Percentiles rank a stretch among this genome's conserved stretches.
phyloP scores from a whole-genome alignment of 2,329 filamentous ascomycete species.

The Pseudogymnoascus sp. region DNA sequence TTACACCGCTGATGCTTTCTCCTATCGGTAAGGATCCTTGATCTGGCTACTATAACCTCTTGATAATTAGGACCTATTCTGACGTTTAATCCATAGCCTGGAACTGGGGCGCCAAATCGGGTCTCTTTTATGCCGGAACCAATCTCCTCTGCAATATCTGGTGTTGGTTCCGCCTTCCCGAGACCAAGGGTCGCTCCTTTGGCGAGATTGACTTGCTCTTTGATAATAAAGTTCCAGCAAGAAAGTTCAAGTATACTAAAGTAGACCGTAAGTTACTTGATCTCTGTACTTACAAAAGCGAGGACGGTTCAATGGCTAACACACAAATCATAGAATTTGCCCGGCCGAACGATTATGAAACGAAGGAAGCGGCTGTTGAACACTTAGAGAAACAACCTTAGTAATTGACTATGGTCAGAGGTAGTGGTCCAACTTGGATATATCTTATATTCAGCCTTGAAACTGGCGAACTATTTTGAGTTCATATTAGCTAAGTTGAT shows the following conservation, averaged over 20 bases:
- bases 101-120: conserved; percentile 27
- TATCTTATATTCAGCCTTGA: neutral
- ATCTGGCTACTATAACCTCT: conserved; percentile 8
- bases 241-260: conserved; percentile 20
- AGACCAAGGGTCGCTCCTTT: conserved; percentile 70
- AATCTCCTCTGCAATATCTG: conserved; percentile 25
- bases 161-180: conserved; percentile 51
- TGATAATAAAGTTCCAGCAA: conserved; percentile 49
- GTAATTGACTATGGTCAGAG: neutral
- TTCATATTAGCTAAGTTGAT: neutral
- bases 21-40: conserved; percentile 17
- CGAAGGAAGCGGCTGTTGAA: neutral
- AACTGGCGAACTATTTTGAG: neutral
- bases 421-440: neutral
- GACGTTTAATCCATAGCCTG: conserved; percentile 16
- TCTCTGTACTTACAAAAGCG: neutral
- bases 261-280: conserved; percentile 10
- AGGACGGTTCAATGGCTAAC: neutral
- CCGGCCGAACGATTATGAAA: neutral
- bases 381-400: neutral
- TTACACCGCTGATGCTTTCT: conserved; percentile 23
- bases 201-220: conserved; percentile 79
- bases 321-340: conserved; percentile 1
- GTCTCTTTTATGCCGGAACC: conserved; percentile 25
- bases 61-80: neutral